These are phyloP conservation scores for Fraxinus velutina DNA, from an alignment of 305 asterid species.

Conservation along the genomic window DNA sequence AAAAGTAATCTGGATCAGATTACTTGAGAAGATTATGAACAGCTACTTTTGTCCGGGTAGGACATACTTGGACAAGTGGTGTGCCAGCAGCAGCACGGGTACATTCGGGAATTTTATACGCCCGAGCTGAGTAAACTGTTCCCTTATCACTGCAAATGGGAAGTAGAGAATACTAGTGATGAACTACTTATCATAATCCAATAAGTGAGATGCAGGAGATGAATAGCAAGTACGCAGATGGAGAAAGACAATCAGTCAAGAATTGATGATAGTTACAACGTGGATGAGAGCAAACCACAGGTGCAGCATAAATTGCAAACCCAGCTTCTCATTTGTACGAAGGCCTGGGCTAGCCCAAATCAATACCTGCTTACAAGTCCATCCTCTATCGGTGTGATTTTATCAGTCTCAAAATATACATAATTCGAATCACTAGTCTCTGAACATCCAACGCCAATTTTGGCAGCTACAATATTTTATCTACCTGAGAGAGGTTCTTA, in stretches of 20 bases:
- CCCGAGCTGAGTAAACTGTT: slow-evolving; percentile 85
- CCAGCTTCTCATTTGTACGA: background rate
- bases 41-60: slow-evolving; percentile 19
- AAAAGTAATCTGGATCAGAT: background rate
- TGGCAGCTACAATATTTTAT: background rate
- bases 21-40: slow-evolving; percentile 15
- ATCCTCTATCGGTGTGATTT: background rate
- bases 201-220: slow-evolving; percentile 1
- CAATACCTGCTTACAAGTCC: background rate
- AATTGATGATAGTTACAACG: background rate
- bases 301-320: background rate
- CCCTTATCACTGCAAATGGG: slow-evolving; percentile 79
- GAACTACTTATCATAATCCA: background rate
- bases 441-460: background rate
- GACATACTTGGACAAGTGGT: slow-evolving; percentile 81
- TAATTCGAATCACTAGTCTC: background rate
- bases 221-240: background rate
- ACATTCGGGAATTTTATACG: slow-evolving; percentile 93
- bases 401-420: background rate
- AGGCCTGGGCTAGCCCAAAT: background rate
- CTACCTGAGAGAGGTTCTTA: background rate
- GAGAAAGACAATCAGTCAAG: background rate
- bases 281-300: background rate
- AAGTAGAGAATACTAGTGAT: slow-evolving; percentile 3
- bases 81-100: slow-evolving; percentile 94